phyloP scores from a whole-genome alignment of 495 filamentous ascomycete species.

The Xylaria telfairii region DNA sequence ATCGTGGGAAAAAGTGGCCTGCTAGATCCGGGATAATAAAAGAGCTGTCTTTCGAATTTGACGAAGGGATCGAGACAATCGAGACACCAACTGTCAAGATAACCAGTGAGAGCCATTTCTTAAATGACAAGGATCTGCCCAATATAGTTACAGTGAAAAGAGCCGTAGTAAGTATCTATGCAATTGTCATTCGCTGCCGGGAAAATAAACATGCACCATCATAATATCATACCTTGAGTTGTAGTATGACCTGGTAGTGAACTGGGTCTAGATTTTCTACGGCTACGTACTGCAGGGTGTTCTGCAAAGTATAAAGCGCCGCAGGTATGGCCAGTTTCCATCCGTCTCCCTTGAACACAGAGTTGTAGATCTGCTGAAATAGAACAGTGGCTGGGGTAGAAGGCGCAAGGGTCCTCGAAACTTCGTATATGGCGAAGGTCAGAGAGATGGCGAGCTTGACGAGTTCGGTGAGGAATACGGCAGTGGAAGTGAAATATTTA shows the following conservation, averaged over 20 bases:
- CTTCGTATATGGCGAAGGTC: conserved; percentile 86
- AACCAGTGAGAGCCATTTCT: conserved; percentile 80
- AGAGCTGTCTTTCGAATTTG: conserved; percentile 49
- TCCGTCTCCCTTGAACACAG: conserved; percentile 89
- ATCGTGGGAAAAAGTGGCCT: conserved; percentile 74
- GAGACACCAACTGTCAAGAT: conserved; percentile 84
- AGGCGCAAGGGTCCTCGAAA: conserved; percentile 73
- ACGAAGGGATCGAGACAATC: conserved; percentile 80
- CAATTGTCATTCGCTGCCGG: neutral
- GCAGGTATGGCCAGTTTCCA: conserved; percentile 97
- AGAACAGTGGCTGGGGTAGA: conserved; percentile 79
- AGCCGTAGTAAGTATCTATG: conserved; percentile 78
- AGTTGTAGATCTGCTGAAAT: conserved; percentile 76
- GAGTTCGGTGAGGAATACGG: conserved; percentile 92
- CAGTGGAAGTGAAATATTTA: conserved; percentile 91
- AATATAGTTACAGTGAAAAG: conserved; percentile 85
- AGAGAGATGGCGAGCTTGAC: conserved; percentile 87
- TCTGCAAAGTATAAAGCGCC: conserved; percentile 86
- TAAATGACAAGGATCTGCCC: conserved; percentile 66
- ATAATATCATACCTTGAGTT: conserved; percentile 66
- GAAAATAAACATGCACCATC: conserved; percentile 16
- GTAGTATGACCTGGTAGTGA: conserved; percentile 90
- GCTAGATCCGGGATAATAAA: conserved; percentile 61
- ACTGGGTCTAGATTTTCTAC: conserved; percentile 90
- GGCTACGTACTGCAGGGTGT: conserved; percentile 89